Percentiles rank a stretch among this genome's conserved stretches.
phyloP scores from a whole-genome alignment of 192 early-diverging fungal genomes.

The Gigaspora rosea region DNA sequence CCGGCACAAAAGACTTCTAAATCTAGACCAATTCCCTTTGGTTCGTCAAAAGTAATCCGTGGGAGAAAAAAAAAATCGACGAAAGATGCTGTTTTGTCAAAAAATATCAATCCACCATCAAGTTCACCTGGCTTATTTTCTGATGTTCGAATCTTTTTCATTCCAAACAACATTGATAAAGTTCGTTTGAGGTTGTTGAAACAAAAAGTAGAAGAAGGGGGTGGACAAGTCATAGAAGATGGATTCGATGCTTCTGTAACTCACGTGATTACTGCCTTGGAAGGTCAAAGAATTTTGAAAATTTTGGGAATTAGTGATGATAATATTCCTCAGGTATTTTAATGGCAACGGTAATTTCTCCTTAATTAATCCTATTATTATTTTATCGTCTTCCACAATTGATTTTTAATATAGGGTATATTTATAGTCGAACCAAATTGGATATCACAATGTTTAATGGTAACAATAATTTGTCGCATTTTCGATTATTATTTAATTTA shows the following conservation, averaged over 20 bases:
- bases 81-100: background rate
- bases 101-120: background rate
- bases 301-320: background rate
- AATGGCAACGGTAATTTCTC: background rate
- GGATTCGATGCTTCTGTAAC: background rate
- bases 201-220: constrained; percentile 3
- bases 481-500: background rate
- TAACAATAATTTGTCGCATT: background rate
- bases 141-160: constrained; percentile 4
- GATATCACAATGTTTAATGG: background rate
- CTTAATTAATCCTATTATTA: background rate
- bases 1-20: too few species aligned
- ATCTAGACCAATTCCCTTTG: too few species aligned
- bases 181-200: constrained; percentile 6
- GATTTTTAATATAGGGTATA: background rate
- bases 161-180: constrained; percentile 13
- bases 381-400: background rate
- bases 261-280: background rate
- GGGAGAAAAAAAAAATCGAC: background rate
- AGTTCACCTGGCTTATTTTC: background rate
- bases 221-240: background rate
- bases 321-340: background rate
- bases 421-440: constrained; percentile 1
- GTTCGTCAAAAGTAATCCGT: background rate
- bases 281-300: background rate